Percentiles rank a stretch among this genome's conserved stretches.
Conservation (phyloP, 306 rosid genomes). For the Chamaecrista fasciculata region DNA sequence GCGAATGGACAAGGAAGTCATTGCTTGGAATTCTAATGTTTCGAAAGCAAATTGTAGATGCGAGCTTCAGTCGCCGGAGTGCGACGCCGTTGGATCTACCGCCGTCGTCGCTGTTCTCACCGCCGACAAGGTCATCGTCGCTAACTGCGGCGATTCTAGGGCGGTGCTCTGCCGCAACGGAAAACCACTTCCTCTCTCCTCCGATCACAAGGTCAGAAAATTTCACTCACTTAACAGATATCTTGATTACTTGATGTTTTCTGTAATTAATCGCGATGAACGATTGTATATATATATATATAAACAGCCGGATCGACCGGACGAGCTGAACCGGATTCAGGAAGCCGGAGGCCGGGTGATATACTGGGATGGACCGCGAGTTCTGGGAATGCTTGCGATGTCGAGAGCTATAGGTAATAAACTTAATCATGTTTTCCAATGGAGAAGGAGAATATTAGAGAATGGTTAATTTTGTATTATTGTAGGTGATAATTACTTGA, state of each 20-base stretch:
- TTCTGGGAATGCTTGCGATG: conserved; percentile 68
- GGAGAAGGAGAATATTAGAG: too few relatives aligned
- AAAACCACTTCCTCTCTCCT: conserved; percentile 56
- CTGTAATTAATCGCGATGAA: not conserved
- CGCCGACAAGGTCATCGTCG: conserved; percentile 50
- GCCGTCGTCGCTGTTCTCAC: conserved; percentile 53
- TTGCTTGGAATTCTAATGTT: conserved; percentile 28
- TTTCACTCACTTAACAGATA: not conserved
- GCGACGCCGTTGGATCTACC: conserved; percentile 68
- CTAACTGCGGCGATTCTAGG: conserved; percentile 68
- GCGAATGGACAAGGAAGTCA: conserved; percentile 57
- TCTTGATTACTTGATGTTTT: too few relatives aligned
- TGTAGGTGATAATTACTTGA: conserved; percentile 62
- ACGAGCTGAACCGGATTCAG: conserved; percentile 54
- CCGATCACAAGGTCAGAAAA: conserved; percentile 65
- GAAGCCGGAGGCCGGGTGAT: conserved; percentile 65
- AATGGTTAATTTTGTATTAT: not conserved
- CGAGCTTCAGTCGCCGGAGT: conserved; percentile 55
- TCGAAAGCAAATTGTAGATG: conserved; percentile 43
- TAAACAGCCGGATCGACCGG: conserved; percentile 84
- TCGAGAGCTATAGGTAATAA: conserved; percentile 70
- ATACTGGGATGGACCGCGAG: conserved; percentile 65
- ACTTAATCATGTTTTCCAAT: not conserved
- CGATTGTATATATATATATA: not conserved
- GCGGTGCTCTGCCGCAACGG: conserved; percentile 66